These are phyloP conservation scores for Phytophthora tubulina DNA, from an alignment of 352 stramenopile genomes.

Conservation along the genomic window DNA sequence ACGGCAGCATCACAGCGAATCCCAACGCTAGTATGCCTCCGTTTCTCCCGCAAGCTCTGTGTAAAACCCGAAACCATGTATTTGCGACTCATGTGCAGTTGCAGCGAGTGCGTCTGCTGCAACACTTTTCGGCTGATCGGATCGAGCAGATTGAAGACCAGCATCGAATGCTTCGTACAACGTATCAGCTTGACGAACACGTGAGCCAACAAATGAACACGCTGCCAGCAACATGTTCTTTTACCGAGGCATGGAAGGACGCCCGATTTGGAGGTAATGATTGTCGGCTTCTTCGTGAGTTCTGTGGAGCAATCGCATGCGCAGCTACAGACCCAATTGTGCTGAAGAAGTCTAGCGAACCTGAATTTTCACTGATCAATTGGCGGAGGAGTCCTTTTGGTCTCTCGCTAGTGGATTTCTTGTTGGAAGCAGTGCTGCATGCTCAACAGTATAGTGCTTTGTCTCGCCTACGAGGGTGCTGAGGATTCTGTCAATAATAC, in stretches of 20 bases:
- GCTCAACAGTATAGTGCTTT: slow-evolving; percentile 37
- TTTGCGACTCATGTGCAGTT: slow-evolving; percentile 39
- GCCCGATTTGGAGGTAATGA: slow-evolving; percentile 36
- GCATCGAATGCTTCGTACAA: slow-evolving; percentile 35
- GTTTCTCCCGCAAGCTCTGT: slow-evolving; percentile 33
- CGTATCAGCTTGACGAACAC: slow-evolving; percentile 41
- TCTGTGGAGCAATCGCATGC: slow-evolving; percentile 38
- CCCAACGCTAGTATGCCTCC: slow-evolving; percentile 16
- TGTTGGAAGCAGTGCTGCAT: slow-evolving; percentile 38
- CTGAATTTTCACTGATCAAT: slow-evolving; percentile 40
- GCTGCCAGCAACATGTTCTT: slow-evolving; percentile 22
- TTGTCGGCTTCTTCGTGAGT: slow-evolving; percentile 37
- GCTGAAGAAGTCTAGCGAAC: slow-evolving; percentile 8
- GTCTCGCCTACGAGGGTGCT: slow-evolving; percentile 29
- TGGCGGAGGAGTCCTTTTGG: slow-evolving; percentile 40
- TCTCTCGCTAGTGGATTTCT: slow-evolving; percentile 43
- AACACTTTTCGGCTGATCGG: slow-evolving; percentile 36
- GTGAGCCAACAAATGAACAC: slow-evolving; percentile 35
- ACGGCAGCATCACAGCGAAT: slow-evolving; percentile 4
- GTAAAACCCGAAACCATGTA: slow-evolving; percentile 36
- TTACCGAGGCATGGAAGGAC: slow-evolving; percentile 34
- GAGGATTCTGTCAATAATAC: slow-evolving; percentile 6
- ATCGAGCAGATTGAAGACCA: slow-evolving; percentile 45
- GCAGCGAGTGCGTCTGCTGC: slow-evolving; percentile 35
- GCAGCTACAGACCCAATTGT: slow-evolving; percentile 20